phyloP scores from a whole-genome alignment of 2,329 filamentous ascomycete genomes.

The Talaromyces sp. region DNA sequence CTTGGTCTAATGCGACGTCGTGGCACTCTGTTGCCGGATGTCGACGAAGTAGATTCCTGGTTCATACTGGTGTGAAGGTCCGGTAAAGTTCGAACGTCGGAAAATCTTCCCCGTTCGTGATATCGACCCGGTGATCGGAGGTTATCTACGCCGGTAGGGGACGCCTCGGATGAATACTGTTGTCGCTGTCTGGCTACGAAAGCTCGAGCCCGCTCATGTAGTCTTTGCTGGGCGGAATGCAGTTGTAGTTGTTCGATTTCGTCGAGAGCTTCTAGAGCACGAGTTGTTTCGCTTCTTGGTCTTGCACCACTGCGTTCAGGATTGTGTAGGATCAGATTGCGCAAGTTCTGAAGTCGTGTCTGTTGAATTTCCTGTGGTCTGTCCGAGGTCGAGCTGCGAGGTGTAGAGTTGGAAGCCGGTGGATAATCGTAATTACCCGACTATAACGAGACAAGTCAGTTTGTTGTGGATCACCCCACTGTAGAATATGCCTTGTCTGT shows the following conservation, averaged over 20 bases:
- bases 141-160: not conserved
- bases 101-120: not conserved
- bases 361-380: conserved; percentile 24
- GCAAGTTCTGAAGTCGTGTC: conserved; percentile 35
- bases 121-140: conserved; percentile 18
- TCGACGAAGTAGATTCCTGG: conserved; percentile 21
- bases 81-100: not conserved
- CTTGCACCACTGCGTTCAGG: conserved; percentile 32
- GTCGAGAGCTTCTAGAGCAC: conserved; percentile 38
- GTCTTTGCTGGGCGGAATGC: conserved; percentile 26
- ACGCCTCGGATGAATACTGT: not conserved
- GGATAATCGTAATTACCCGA: conserved; percentile 44
- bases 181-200: conserved; percentile 22
- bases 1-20: conserved; percentile 27
- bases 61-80: conserved; percentile 17
- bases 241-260: conserved; percentile 35
- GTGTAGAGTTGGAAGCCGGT: conserved; percentile 34
- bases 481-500: not conserved
- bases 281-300: conserved; percentile 26
- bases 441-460: conserved; percentile 29
- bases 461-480: conserved; percentile 5
- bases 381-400: conserved; percentile 25
- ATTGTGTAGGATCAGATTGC: conserved; percentile 31
- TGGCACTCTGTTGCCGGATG: conserved; percentile 22
- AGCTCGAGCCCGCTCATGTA: conserved; percentile 27